Evolutionary conservation across 495 filamentous ascomycete genomes (phyloP), one percentile per base, ranked within the genome.

Genomic region (Talaromyces nanjingensis): DNA sequence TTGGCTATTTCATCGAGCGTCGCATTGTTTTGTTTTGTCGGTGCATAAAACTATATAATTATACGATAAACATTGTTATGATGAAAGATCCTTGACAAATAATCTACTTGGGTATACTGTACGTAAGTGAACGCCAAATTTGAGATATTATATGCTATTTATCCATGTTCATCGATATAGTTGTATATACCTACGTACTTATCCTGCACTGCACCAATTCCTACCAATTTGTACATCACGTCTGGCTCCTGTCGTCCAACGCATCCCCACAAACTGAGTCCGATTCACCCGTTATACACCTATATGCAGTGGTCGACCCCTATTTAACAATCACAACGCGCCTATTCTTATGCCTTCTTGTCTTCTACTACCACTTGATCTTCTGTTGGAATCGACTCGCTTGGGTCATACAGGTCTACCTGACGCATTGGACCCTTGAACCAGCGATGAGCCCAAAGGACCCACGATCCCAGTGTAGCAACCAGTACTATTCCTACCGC

Each of bases 401-500:
- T 53, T 53, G 14, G n/a, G 49, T 63, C 47, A 72, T 63, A 69
- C 81, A 79, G 81, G 68, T 85, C 76, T 33, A 85, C 77, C 70
- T 87, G 83, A 5, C 71, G 70, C 11, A 81, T 71, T 4, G 85
- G 85, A 0, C 85, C 85, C 0, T 79, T 84, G 52, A 86, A 87
- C 84, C 85, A 87, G 34, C 71, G 74, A 22, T 73, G 64, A 3
- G 85, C 85, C 76, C 79, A 82, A 25, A 82, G 8, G 24, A 80
- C 65, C 81, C 79, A 83, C 29, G 66, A 68, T 3, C 71, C 72
- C 8, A 80, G 66, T 4, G 70, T 66, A 63, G 72, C 80, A 27
- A 86, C 71, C 12, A 74, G 72, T 56, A 86, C 79, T 62, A 89
- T 87, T 2, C 83, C 86, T 22, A 85, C 81, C 2, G 87, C 86